Percentiles rank a stretch among this genome's conserved stretches.
These are phyloP conservation scores for Naganishia albida DNA, from an alignment of 1,284 basidiomycete genomes.

Conservation along the genomic window DNA sequence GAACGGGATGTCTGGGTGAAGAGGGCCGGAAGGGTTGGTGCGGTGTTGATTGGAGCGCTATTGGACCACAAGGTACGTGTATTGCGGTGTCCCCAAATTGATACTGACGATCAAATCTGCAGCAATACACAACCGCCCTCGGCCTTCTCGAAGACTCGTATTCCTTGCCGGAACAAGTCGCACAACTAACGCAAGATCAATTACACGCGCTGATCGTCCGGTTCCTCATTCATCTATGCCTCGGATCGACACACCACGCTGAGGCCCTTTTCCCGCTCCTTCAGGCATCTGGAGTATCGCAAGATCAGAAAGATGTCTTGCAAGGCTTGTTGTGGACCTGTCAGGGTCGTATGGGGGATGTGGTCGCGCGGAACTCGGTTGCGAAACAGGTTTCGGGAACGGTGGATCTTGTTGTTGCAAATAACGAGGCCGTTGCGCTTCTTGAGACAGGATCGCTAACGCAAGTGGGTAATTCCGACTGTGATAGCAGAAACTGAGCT, in stretches of 20 bases:
- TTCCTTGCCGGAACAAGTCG: neutral
- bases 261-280: neutral
- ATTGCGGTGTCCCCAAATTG: neutral
- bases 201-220: neutral
- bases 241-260: conserved; percentile 8
- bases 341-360: conserved; percentile 7
- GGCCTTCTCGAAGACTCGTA: conserved; percentile 1
- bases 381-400: neutral
- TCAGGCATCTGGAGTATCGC: neutral
- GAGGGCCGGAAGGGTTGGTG: conserved; percentile 11
- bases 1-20: neutral
- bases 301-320: neutral
- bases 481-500: neutral
- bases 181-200: neutral
- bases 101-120: neutral
- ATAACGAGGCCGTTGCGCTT: conserved; percentile 22
- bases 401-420: conserved; percentile 8
- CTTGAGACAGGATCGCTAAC: conserved; percentile 5
- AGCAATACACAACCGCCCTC: conserved; percentile 20
- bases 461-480: neutral
- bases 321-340: conserved; percentile 9
- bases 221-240: conserved; percentile 16
- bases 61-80: conserved; percentile 21
- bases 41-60: conserved; percentile 20
- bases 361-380: neutral